Base-by-base conservation (phyloP, 192 early-diverging fungal genomes). In the Ambispora gerdemannii region DNA sequence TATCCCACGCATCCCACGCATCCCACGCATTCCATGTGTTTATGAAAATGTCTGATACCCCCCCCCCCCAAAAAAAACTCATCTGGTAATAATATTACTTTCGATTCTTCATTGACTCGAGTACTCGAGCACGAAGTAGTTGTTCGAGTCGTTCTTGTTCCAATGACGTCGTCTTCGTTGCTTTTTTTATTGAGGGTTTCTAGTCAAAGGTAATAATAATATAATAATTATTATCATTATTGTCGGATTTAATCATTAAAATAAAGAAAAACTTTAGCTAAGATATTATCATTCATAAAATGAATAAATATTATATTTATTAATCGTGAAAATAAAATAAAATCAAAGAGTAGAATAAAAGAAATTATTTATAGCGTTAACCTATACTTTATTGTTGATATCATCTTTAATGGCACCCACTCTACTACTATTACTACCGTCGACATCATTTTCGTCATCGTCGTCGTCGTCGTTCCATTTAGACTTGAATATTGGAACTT, bases 401-500 rank as follows among this genome's bases (percentile, higher is more conserved):
- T 38, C 13, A 11, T 43, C 10, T 47, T 36, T 65, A 38, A 13
- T n/a, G 17, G n/a, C 30, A 27, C 33, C 27, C 20, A 22, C 4
- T 27, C 22, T 15, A 22, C 17, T 24, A 10, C 36, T 19, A 32
- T 11, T 51, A 51, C 47, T 65, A 36, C 33, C 49, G 3, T 49
- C 36, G 36, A 28, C 31, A n/a, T 15, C 30, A 20, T 55, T 52
- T 22, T 56, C 67, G 4, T 56, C 67, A 56, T 69, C 67, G 2
- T 69, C 66, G 15, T 55, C 67, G 28, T 67, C 65, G 20, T 69
- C 67, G 33, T 69, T 69, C 67, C 67, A 69, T 32, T 56, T 69
- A 17, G 67, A 69, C 34, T 69, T 69, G 50, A 69, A 69, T 28
- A 56, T 56, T 19, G 67, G 67, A 50, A n/a, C 67, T 33, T 69